Evolutionary conservation across 176 grass and related monocot species (phyloP), one percentile per base, ranked within the genome.

Genomic region (Lolium rigidum): DNA sequence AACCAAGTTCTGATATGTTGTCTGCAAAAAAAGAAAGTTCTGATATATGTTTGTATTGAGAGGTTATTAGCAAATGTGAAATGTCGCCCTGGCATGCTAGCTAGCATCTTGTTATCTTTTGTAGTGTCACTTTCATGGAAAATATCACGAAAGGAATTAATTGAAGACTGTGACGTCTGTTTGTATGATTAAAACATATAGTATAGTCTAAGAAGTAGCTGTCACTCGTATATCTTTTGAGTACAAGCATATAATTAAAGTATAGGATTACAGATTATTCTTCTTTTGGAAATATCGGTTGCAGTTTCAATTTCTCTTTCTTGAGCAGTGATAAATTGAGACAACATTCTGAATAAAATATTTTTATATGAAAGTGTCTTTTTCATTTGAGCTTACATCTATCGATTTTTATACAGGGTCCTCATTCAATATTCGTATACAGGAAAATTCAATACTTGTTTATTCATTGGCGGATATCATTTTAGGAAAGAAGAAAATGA

Each of bases 401-500:
- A 48, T 22, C 10, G 14, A 67, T 67, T 17, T 67, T 67, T 67
- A 56, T 18, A 56, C 54, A 56, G 54, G 54, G 54, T 50, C 48
- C 48, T 13, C 48, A 50, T 50, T 50, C 10, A 31, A 31, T 65
- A 65, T 65, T 64, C 31, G 12, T 65, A 15, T 65, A 31, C 24
- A 65, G 1, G 25, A 25, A 31, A 65, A 65, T 65, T 7, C 62
- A 47, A 73, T 73, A 49, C n/a, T 73, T 48, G 70, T n/a, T 49
- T 49, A 48, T 49, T 22, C 17, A 44, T 8, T 25, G 11, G 12
- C 2, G 12, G 43, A 49, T 25, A 73, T 73, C 70, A 7, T 73
- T 48, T 73, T 24, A 73, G 70, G 70, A 73, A 48, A 49, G 70
- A 48, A 73, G 70, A 73, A 48, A 73, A 73, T 73, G 69, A 72